Conservation (phyloP, 2,329 filamentous ascomycete genomes). For the Aspergillaceae sp. region DNA sequence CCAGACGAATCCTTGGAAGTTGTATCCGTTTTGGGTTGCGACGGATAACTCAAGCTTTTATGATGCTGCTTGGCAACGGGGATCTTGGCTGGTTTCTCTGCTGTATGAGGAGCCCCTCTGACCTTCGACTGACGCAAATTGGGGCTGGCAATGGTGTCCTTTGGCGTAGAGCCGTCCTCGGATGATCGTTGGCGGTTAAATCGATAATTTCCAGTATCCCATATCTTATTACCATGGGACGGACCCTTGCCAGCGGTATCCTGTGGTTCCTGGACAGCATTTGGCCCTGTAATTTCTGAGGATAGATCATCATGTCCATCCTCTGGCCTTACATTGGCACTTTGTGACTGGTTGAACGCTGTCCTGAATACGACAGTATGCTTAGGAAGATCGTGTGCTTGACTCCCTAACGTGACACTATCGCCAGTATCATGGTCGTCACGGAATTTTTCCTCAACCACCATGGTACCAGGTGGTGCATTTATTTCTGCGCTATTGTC, state of each 20-base stretch:
- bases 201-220: too few relatives aligned
- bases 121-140: neutral
- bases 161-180: neutral
- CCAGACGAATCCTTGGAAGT: conserved; percentile 15
- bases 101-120: neutral
- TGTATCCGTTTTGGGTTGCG: conserved; percentile 8
- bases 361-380: conserved; percentile 41
- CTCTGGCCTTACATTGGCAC: conserved; percentile 25
- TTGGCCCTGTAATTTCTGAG: too few relatives aligned
- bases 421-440: conserved; percentile 38
- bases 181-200: too few relatives aligned
- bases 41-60: conserved; percentile 6
- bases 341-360: conserved; percentile 34
- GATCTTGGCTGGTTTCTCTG: neutral
- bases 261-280: too few relatives aligned
- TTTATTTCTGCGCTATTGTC: conserved; percentile 34
- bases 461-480: conserved; percentile 38
- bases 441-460: conserved; percentile 40
- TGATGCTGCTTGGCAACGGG: conserved; percentile 1
- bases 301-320: neutral
- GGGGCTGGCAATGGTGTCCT: neutral
- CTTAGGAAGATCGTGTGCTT: conserved; percentile 29
- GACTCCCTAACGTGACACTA: conserved; percentile 28
- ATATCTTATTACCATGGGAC: too few relatives aligned
- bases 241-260: too few relatives aligned